Evolutionary conservation across 2,329 filamentous ascomycete species (phyloP).

Genomic region (Pseudopyricularia javanii): DNA sequence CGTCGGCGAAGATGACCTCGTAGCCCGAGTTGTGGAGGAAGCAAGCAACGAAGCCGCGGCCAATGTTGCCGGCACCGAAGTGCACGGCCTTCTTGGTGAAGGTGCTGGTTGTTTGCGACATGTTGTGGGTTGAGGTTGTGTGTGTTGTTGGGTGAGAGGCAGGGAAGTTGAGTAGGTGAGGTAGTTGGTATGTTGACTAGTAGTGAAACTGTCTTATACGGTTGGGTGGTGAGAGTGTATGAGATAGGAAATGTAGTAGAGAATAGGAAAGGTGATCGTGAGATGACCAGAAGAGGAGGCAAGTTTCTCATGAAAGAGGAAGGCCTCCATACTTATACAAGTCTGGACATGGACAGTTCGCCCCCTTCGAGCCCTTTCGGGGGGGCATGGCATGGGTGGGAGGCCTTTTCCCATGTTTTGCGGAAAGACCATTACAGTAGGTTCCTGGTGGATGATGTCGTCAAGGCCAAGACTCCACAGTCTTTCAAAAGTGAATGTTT

Average conservation of each 20-base stretch:
- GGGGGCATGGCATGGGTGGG: too few relatives aligned
- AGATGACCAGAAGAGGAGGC: neutral
- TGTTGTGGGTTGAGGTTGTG: neutral
- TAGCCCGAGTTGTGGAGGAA: conserved; percentile 93
- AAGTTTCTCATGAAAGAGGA: neutral
- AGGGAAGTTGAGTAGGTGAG: neutral
- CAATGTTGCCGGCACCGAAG: conserved; percentile 80
- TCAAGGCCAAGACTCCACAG: neutral
- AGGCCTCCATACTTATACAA: conserved; percentile 2
- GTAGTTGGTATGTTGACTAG: neutral
- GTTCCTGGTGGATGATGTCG: neutral
- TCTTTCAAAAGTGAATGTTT: neutral
- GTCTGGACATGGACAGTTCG: conserved; percentile 5
- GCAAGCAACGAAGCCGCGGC: conserved; percentile 75
- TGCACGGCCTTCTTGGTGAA: conserved; percentile 58
- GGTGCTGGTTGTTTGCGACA: conserved; percentile 2
- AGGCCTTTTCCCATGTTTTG: too few relatives aligned
- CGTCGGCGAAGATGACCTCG: conserved; percentile 93
- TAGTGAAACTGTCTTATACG: neutral
- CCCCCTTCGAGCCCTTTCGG: too few relatives aligned
- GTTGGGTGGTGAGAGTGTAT: neutral
- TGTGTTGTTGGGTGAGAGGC: neutral
- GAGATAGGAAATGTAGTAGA: neutral
- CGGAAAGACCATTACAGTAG: too few relatives aligned
- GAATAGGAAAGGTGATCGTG: neutral